Evolutionary conservation across 2,329 filamentous ascomycete genomes (phyloP).

Genomic region (Phialocephala sp.): DNA sequence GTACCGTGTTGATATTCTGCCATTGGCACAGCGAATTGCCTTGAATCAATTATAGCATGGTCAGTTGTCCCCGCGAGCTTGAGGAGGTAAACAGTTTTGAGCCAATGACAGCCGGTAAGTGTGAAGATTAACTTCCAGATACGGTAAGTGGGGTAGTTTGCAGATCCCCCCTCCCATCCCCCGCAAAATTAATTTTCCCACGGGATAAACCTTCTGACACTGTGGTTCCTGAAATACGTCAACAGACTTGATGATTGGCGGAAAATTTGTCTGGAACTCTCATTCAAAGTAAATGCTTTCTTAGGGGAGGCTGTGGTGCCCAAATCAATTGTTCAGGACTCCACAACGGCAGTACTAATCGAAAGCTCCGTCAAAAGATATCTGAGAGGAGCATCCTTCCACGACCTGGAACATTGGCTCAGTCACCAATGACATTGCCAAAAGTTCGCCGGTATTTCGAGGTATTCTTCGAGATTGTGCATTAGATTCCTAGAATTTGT

Average conservation of each 20-base stretch:
- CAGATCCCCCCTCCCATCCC: constrained; percentile 9
- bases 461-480: too few relatives aligned
- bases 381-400: background rate
- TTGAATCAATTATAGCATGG: background rate
- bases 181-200: constrained; percentile 14
- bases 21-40: background rate
- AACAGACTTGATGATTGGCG: background rate
- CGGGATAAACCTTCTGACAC: constrained; percentile 1
- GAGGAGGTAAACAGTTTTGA: background rate
- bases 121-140: background rate
- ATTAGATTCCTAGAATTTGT: too few relatives aligned
- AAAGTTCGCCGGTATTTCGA: too few relatives aligned
- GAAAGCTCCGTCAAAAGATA: background rate
- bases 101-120: background rate
- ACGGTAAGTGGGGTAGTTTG: constrained; percentile 34
- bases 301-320: background rate
- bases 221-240: background rate
- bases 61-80: background rate
- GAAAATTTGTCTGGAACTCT: background rate
- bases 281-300: background rate
- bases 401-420: background rate
- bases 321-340: background rate
- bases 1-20: background rate
- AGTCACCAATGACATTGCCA: too few relatives aligned
- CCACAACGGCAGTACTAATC: too few relatives aligned